Evolutionary conservation across 2,329 filamentous ascomycete genomes (phyloP).

Genomic region (Nigrospora osmanthi): DNA sequence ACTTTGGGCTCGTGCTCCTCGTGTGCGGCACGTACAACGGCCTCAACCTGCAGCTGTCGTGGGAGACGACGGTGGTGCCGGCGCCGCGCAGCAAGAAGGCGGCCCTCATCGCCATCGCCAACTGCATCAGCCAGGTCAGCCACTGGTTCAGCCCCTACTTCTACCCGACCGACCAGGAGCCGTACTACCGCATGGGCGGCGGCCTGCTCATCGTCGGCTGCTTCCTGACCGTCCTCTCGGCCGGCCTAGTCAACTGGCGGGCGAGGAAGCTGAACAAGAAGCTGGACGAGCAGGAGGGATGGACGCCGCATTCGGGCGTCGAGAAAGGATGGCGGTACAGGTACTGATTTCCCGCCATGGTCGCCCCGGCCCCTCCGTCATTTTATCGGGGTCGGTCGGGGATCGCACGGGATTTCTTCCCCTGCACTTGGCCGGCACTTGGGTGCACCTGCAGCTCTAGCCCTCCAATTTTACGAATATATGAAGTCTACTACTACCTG

Average conservation of each 20-base stretch:
- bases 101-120: conserved; percentile 30
- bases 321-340: conserved; percentile 13
- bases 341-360: too few relatives aligned
- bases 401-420: too few relatives aligned
- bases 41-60: conserved; percentile 28
- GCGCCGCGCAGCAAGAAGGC: conserved; percentile 29
- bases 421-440: too few relatives aligned
- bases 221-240: conserved; percentile 8
- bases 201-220: conserved; percentile 11
- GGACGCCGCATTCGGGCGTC: conserved; percentile 10
- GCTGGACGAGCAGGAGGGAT: conserved; percentile 16
- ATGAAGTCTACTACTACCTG: too few relatives aligned
- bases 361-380: too few relatives aligned
- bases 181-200: conserved; percentile 16
- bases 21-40: conserved; percentile 27
- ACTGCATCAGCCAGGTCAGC: conserved; percentile 26
- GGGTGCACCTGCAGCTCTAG: too few relatives aligned
- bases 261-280: conserved; percentile 13
- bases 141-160: conserved; percentile 33
- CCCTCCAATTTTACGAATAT: too few relatives aligned
- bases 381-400: too few relatives aligned
- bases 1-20: conserved; percentile 31
- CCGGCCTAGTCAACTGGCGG: conserved; percentile 10
- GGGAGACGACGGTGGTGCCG: conserved; percentile 30
- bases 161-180: conserved; percentile 15